Percentiles rank a stretch among this genome's conserved stretches.
phyloP scores from a whole-genome alignment of 129 eudicot species.

The Helianthus annuus region DNA sequence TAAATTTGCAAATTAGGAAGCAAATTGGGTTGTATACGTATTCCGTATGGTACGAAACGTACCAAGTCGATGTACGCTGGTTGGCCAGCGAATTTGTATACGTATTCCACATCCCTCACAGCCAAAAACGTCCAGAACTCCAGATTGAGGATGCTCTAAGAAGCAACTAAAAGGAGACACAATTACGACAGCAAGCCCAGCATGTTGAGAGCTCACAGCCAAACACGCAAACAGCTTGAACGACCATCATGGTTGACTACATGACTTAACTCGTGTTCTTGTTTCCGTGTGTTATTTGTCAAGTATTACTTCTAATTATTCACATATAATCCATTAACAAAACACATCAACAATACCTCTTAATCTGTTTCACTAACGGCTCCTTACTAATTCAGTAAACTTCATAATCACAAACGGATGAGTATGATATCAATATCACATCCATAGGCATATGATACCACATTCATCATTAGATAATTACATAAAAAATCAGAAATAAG shows the following conservation, averaged over 20 bases:
- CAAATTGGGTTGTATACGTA: too few relatives aligned
- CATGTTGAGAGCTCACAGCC: conserved; percentile 4
- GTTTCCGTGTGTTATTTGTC: neutral
- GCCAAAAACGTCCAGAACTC: too few relatives aligned
- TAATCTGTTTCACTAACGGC: conserved; percentile 8
- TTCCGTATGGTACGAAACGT: too few relatives aligned
- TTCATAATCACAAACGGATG: conserved; percentile 3
- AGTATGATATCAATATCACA: neutral
- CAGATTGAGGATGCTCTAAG: too few relatives aligned
- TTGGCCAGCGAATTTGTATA: too few relatives aligned
- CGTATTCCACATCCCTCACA: too few relatives aligned
- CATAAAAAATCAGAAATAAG: neutral
- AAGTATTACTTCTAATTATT: neutral
- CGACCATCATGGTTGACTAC: neutral
- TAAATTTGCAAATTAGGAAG: too few relatives aligned
- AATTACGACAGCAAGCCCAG: neutral
- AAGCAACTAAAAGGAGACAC: neutral
- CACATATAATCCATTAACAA: neutral
- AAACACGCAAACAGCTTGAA: neutral
- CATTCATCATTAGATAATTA: conserved; percentile 12
- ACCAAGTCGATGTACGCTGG: too few relatives aligned
- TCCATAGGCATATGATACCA: conserved; percentile 15
- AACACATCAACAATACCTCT: neutral
- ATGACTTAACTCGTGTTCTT: neutral
- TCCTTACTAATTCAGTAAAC: neutral